These are phyloP conservation scores for Angomonas ambiguus DNA, from an alignment of 208 protist species.

Conservation along the genomic window DNA sequence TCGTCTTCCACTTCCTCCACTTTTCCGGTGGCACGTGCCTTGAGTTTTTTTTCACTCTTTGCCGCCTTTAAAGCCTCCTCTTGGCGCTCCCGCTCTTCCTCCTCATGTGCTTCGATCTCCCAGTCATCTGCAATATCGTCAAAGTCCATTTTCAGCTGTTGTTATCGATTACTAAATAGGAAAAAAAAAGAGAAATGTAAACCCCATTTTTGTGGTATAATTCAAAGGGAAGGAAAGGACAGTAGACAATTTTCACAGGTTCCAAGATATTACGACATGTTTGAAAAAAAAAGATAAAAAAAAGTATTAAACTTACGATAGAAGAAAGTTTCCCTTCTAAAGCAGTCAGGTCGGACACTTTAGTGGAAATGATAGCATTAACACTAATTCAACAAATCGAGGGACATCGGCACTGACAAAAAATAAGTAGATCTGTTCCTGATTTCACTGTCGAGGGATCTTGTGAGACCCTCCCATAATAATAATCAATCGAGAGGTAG, in stretches of 20 bases:
- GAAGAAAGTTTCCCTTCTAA: no score
- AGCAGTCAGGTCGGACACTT: no score
- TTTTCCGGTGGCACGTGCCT: conserved; percentile 46
- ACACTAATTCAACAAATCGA: no score
- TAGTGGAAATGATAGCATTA: no score
- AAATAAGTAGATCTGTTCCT: no score
- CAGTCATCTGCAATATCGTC: conserved; percentile 84
- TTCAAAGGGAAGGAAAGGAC: no score
- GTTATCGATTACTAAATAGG: conserved; percentile 9
- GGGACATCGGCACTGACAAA: no score
- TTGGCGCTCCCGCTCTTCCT: conserved; percentile 50
- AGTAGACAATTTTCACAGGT: no score
- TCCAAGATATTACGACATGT: not conserved
- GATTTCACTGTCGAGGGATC: no score
- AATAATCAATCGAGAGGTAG: no score
- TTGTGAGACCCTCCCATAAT: no score
- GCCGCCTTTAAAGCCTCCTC: conserved; percentile 44
- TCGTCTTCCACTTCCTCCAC: conserved; percentile 35
- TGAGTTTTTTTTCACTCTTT: conserved; percentile 56
- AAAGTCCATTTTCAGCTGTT: conserved; percentile 28
- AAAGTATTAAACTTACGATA: not conserved
- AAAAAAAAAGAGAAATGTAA: conserved; percentile 9
- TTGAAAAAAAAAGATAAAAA: conserved; percentile 9
- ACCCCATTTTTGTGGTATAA: conserved; percentile 3
- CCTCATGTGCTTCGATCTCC: conserved; percentile 63